Percentiles rank a stretch among this genome's conserved stretches.
These are phyloP conservation scores for Cunninghamia lanceolata DNA, from an alignment of 75 land plant genomes.

Conservation along the genomic window DNA sequence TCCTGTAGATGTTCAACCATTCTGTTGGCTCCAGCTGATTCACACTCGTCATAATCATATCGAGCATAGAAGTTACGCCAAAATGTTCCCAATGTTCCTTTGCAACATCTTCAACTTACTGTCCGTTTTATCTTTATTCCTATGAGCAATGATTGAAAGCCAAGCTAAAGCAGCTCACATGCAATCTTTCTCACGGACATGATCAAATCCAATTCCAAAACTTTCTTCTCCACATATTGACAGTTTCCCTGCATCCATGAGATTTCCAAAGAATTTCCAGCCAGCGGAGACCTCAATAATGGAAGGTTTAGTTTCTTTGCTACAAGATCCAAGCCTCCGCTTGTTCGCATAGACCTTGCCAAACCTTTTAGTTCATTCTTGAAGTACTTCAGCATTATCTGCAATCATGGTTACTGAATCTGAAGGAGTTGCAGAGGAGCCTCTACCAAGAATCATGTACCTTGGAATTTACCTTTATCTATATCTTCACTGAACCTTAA, in stretches of 20 bases:
- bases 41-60: constrained; percentile 97
- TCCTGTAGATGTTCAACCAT: constrained; percentile 78
- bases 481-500: too few species aligned
- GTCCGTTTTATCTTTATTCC: constrained; percentile 69
- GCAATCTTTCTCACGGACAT: constrained; percentile 98
- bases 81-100: constrained; percentile 75
- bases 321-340: constrained; percentile 93
- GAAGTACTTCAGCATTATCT: constrained; percentile 96
- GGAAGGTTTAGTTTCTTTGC: constrained; percentile 78
- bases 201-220: constrained; percentile 99
- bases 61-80: constrained; percentile 92
- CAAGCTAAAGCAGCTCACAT: constrained; percentile 98
- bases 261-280: constrained; percentile 98
- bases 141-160: constrained; percentile 80
- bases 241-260: constrained; percentile 96
- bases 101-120: constrained; percentile 81
- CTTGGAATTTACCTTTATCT: too few species aligned
- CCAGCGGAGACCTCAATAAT: constrained; percentile 92
- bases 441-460: constrained; percentile 87
- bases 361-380: constrained; percentile 82
- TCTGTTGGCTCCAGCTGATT: constrained; percentile 77
- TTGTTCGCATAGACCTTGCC: constrained; percentile 96
- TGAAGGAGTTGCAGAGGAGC: constrained; percentile 92
- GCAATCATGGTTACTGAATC: constrained; percentile 98
- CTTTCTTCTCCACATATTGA: constrained; percentile 99